Percentiles rank a stretch among this genome's conserved stretches.
These are phyloP conservation scores for Plasmodium cynomolgi DNA, from an alignment of 169 alveolate species.

Conservation along the genomic window DNA sequence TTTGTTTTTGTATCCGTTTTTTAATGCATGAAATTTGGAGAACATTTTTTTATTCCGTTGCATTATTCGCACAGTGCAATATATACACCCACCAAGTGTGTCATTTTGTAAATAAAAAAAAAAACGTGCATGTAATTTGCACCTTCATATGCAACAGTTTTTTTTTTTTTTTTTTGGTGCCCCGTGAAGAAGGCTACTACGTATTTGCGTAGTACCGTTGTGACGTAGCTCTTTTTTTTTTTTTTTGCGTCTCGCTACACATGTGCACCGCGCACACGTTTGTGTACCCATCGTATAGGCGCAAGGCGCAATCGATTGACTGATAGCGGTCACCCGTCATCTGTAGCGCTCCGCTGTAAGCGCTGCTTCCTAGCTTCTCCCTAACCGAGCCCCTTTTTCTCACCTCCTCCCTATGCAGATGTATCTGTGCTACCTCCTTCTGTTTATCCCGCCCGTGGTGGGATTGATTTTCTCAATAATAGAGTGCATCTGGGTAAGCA, in stretches of 20 bases:
- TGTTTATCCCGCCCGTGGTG: constrained; percentile 53
- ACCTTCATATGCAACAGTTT: not conserved
- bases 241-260: not conserved
- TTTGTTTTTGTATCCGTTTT: not conserved
- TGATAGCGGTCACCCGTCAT: not conserved
- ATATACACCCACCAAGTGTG: not conserved
- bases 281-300: not conserved
- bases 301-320: not conserved
- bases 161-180: not conserved
- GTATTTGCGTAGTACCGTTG: not conserved
- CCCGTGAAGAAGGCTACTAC: not conserved
- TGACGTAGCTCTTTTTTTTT: not conserved
- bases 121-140: not conserved
- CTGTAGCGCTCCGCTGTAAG: not conserved
- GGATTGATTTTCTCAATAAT: constrained; percentile 66
- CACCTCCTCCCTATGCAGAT: constrained; percentile 5
- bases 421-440: constrained; percentile 22
- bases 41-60: not conserved
- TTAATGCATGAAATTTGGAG: not conserved
- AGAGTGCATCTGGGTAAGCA: constrained; percentile 53
- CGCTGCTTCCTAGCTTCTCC: not conserved
- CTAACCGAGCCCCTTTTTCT: not conserved
- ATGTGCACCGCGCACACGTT: not conserved
- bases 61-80: not conserved
- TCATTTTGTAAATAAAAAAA: not conserved